These are phyloP conservation scores for Spinellus fusiger DNA, from an alignment of 192 early-diverging fungal genomes.

Conservation along the genomic window DNA sequence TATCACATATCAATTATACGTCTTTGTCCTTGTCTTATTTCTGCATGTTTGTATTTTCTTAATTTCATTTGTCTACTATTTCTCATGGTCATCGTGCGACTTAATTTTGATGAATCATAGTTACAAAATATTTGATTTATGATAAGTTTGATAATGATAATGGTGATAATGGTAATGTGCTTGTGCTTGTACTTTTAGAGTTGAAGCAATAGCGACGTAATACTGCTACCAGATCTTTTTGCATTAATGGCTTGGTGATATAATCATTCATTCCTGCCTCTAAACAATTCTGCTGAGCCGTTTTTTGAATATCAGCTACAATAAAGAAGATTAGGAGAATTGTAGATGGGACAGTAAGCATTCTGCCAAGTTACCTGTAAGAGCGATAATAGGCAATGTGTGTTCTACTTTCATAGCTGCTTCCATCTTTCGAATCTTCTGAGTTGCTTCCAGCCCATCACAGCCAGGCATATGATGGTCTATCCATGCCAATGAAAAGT, in stretches of 20 bases:
- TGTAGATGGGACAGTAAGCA: background rate
- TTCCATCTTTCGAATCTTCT: constrained; percentile 38
- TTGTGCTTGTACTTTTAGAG: background rate
- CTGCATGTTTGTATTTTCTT: too few relatives aligned
- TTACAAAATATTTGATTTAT: too few relatives aligned
- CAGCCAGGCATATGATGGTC: constrained; percentile 44
- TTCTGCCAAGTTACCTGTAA: constrained; percentile 17
- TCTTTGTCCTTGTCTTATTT: too few relatives aligned
- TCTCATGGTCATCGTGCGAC: too few relatives aligned
- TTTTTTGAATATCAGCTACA: constrained; percentile 39
- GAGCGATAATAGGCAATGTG: constrained; percentile 39
- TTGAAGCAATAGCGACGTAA: constrained; percentile 32
- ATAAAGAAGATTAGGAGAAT: background rate
- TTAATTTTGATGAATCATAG: too few relatives aligned
- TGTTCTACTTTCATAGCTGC: constrained; percentile 2
- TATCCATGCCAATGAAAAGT: constrained; percentile 29
- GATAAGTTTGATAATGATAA: background rate
- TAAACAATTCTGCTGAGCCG: constrained; percentile 36
- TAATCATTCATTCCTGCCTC: constrained; percentile 46
- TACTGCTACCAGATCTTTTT: constrained; percentile 35
- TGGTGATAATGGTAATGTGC: background rate
- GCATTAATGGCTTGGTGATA: constrained; percentile 44
- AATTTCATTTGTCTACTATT: too few relatives aligned
- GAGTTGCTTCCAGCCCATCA: constrained; percentile 43
- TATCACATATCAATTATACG: too few relatives aligned